Evolutionary conservation across 139 green algal species (phyloP).

Genomic region (Bryopsis sp.): DNA sequence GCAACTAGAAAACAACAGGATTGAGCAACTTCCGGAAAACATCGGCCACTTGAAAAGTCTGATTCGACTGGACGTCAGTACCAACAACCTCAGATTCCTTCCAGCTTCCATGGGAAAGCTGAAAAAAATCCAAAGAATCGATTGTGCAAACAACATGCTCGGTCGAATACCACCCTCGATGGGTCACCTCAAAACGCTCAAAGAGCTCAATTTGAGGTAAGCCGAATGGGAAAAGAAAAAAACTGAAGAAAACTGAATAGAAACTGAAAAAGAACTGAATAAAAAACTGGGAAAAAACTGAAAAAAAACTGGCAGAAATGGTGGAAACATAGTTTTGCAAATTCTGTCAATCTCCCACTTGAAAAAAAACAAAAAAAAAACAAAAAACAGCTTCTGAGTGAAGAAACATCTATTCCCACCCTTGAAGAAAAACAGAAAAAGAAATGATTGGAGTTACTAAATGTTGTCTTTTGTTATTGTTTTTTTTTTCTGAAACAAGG

Average conservation of each 20-base stretch:
- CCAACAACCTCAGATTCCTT: constrained; percentile 63
- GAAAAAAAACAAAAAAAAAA: no score
- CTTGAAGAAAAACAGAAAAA: no score
- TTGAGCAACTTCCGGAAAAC: constrained; percentile 59
- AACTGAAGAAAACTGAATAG: no score
- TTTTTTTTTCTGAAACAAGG: constrained; percentile 18
- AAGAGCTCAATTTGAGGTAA: constrained; percentile 64
- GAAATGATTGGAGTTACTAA: no score
- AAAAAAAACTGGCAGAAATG: no score
- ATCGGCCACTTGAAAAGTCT: constrained; percentile 56
- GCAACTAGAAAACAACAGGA: constrained; percentile 63
- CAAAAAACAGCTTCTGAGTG: no score
- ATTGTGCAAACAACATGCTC: constrained; percentile 64
- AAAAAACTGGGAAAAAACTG: no score
- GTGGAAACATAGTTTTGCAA: no score
- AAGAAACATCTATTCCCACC: no score
- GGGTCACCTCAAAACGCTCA: constrained; percentile 59
- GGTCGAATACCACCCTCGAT: constrained; percentile 53
- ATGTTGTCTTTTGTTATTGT: constrained; percentile 1
- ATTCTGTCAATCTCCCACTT: no score
- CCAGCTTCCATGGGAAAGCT: constrained; percentile 56
- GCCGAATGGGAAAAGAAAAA: no score
- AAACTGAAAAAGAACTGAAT: no score
- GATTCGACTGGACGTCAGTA: constrained; percentile 61
- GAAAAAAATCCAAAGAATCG: constrained; percentile 53